phyloP scores from a whole-genome alignment of 441 rosid species.

The Pelargonium fulgidum region DNA sequence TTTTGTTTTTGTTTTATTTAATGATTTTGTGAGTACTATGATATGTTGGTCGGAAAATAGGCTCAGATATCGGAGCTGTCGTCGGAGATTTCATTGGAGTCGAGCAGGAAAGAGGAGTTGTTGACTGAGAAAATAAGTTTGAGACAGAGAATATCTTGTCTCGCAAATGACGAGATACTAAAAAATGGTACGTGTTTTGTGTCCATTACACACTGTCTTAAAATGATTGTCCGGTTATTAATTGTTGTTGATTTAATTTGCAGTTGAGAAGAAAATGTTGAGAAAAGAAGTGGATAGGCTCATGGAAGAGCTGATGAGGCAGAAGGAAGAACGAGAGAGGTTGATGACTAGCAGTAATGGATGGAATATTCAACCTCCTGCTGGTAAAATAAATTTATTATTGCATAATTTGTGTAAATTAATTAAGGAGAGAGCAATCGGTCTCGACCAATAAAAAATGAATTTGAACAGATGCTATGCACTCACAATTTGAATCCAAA shows the following conservation, averaged over 20 bases:
- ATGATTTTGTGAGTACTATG: background rate
- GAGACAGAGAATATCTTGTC: background rate
- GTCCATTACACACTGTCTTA: background rate
- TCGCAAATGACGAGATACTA: background rate
- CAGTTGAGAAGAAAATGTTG: constrained; percentile 4
- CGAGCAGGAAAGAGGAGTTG: background rate
- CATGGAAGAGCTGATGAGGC: background rate
- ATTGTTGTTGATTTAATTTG: background rate
- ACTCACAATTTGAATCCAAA: too few species aligned
- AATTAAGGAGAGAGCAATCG: too few species aligned
- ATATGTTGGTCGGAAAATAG: background rate
- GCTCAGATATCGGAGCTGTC: background rate
- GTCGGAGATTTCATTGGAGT: background rate
- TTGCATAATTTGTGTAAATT: too few species aligned
- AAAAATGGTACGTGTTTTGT: background rate
- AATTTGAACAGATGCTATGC: too few species aligned
- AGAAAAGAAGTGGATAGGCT: background rate
- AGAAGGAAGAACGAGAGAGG: background rate
- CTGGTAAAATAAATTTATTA: too few species aligned
- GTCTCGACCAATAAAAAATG: too few species aligned
- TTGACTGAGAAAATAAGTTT: background rate
- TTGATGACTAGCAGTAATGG: background rate
- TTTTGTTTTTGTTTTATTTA: too few species aligned
- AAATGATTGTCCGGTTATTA: background rate
- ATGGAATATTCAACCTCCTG: background rate